Evolutionary conservation across 768 basidiomycete genomes (phyloP).

Genomic region (Podaxis sp.): DNA sequence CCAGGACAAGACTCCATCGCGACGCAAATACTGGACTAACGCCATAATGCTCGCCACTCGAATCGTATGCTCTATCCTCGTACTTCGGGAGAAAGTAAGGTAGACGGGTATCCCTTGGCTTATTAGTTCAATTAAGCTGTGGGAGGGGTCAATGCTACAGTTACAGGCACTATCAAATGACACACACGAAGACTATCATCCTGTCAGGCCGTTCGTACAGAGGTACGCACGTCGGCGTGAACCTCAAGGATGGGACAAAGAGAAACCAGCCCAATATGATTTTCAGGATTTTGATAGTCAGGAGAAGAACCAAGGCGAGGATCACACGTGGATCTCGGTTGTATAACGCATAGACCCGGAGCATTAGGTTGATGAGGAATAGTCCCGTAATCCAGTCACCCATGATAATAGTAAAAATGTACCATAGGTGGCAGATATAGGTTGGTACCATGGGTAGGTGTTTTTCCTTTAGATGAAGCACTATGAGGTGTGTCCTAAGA

Average conservation of each 20-base stretch:
- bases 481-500: not conserved
- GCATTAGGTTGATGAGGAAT: not conserved
- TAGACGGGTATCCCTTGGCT: not conserved
- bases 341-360: constrained; percentile 1
- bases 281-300: not conserved
- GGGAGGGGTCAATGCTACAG: not conserved
- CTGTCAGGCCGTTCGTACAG: not conserved
- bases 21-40: not conserved
- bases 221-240: not conserved
- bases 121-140: not conserved
- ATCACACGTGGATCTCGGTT: not conserved
- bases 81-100: not conserved
- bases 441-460: not conserved
- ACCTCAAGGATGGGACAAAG: not conserved
- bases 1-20: not conserved
- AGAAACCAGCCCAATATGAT: not conserved
- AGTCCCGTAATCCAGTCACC: not conserved
- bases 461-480: not conserved
- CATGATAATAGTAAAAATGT: not conserved
- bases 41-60: not conserved
- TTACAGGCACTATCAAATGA: not conserved
- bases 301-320: not conserved
- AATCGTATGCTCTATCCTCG: not conserved
- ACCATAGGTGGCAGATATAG: not conserved
- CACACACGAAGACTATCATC: not conserved